Evolutionary conservation across 768 basidiomycete species (phyloP), one percentile per base, ranked within the genome.

Genomic region (Termitomyces sp.): DNA sequence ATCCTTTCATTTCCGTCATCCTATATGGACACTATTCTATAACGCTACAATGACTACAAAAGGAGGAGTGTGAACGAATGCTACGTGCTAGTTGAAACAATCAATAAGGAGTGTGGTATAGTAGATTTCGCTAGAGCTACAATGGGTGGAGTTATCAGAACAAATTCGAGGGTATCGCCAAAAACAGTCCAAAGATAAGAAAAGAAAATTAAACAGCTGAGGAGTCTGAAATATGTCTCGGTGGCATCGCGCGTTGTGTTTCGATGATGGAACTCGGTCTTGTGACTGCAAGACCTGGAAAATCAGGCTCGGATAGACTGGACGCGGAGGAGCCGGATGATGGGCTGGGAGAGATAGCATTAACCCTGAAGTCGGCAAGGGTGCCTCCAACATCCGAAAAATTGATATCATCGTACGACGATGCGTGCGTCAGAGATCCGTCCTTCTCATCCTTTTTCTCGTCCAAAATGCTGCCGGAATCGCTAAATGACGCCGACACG

Each of bases 381-480:
- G 71, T 67, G 35, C 74, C 75, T 23, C 71, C 71, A 40, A 75
- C 69, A 56, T 77, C 77, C 26, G 66, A 58, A 37, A 78, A 63
- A 2, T 67, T 66, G 23, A 75, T 54, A n/a, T 62, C 70, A 30
- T 72, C 71, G 53, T 71, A 76, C 0, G 75, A 72, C 3, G 71
- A 57, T n/a, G 67, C 70, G 17, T 72, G 70, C 1, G 65, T 64
- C 60, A 70, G 2, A 23, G 21, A 70, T 1, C 57, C 56, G 33
- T 71, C 64, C n/a, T 72, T 66, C 53, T 74, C 73, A 53, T 72
- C 69, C 46, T 56, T 53, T 53, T 63, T 62, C 54, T 66, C 63
- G 6, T 58, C 50, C 28, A 77, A 60, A 42, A 68, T 62, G 12
- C 72, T 72, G 15, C 71, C 72, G n/a, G 70, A 73, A 41, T 77